Evolutionary conservation across 2,329 filamentous ascomycete species (phyloP).

Genomic region (Lasiodiplodia citricola): DNA sequence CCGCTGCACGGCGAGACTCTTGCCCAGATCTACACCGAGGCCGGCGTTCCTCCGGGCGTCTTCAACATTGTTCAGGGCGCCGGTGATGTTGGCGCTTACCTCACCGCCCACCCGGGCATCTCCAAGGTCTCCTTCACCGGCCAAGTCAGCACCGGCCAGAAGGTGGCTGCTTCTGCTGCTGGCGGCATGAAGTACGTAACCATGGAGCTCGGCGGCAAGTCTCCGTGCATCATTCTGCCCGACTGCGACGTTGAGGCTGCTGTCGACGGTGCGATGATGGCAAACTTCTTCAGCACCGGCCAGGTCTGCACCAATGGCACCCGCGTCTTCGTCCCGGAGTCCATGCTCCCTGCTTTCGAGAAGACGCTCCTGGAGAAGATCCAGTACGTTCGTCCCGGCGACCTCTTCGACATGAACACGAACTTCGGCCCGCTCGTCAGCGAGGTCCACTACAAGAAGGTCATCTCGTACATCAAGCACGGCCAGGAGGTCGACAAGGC

Average conservation of each 20-base stretch:
- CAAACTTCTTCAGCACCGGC: constrained; percentile 89
- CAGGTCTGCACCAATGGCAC: constrained; percentile 95
- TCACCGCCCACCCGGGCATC: constrained; percentile 73
- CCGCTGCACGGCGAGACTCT: constrained; percentile 80
- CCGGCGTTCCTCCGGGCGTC: constrained; percentile 78
- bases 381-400: constrained; percentile 70
- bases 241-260: constrained; percentile 79
- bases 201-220: constrained; percentile 91
- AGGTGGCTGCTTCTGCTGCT: constrained; percentile 77
- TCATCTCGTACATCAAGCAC: constrained; percentile 75
- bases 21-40: constrained; percentile 77
- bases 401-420: constrained; percentile 72
- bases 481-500: constrained; percentile 77
- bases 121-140: constrained; percentile 91
- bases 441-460: constrained; percentile 75
- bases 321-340: constrained; percentile 77
- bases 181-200: constrained; percentile 87
- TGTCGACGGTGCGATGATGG: constrained; percentile 91
- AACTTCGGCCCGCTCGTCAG: constrained; percentile 88
- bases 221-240: constrained; percentile 77
- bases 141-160: constrained; percentile 81
- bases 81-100: constrained; percentile 75
- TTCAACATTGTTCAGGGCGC: constrained; percentile 75
- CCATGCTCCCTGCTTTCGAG: constrained; percentile 72
- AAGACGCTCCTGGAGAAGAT: constrained; percentile 72